Conservation (phyloP, 2,329 filamentous ascomycete species). For the Penicillium hordei region DNA sequence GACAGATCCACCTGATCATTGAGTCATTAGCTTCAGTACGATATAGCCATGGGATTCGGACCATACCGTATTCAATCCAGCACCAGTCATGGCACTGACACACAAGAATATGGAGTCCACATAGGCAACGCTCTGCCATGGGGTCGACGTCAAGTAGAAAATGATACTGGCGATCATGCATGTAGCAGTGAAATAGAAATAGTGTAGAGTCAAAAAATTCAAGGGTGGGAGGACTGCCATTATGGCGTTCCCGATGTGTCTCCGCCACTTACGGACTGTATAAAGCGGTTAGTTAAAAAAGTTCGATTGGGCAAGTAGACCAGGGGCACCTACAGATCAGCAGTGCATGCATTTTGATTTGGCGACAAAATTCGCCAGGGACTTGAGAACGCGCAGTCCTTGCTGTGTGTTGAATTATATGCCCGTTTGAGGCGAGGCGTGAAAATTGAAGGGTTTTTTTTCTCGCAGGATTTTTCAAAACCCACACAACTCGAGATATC, state of each 20-base stretch:
- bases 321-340: slow-evolving; percentile 11
- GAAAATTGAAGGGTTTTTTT: background rate
- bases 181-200: slow-evolving; percentile 63
- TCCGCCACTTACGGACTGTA: slow-evolving; percentile 24
- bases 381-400: background rate
- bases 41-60: background rate
- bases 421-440: background rate
- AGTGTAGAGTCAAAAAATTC: slow-evolving; percentile 66
- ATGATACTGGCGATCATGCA: slow-evolving; percentile 58
- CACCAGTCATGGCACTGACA: slow-evolving; percentile 65
- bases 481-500: background rate
- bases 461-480: background rate
- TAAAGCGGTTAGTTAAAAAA: background rate
- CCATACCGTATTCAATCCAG: slow-evolving; percentile 63
- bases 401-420: background rate
- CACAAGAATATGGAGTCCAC: slow-evolving; percentile 66
- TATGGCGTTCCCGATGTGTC: slow-evolving; percentile 24
- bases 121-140: slow-evolving; percentile 56
- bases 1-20: slow-evolving; percentile 51
- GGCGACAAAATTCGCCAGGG: background rate
- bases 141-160: slow-evolving; percentile 57
- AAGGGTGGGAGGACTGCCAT: slow-evolving; percentile 39
- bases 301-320: background rate
- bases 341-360: background rate
- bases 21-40: background rate